Evolutionary conservation across 2,329 filamentous ascomycete genomes (phyloP).

Genomic region (Xylaria sp.): DNA sequence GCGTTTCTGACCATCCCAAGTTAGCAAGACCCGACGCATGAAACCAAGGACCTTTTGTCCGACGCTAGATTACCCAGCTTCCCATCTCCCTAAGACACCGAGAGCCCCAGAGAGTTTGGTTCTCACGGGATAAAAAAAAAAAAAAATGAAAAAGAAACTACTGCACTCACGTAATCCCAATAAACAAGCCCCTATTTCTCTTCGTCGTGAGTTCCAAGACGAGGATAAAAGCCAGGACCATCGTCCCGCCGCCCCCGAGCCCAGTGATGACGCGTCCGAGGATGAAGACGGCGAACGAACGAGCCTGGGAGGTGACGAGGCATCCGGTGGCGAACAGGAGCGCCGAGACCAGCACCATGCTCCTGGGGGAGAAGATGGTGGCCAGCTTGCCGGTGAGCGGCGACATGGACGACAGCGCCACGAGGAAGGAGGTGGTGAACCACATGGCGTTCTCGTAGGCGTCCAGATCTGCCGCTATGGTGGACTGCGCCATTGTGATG

Average conservation of each 20-base stretch:
- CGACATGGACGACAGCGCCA: slow-evolving; percentile 68
- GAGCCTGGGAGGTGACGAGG: slow-evolving; percentile 70
- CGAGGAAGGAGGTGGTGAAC: slow-evolving; percentile 82
- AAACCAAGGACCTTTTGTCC: not conserved
- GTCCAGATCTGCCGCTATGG: slow-evolving; percentile 78
- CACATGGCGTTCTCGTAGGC: slow-evolving; percentile 79
- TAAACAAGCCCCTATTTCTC: slow-evolving; percentile 74
- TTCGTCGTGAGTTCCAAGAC: slow-evolving; percentile 78
- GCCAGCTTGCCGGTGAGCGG: slow-evolving; percentile 78
- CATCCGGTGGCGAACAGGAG: slow-evolving; percentile 69
- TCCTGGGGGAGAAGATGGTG: slow-evolving; percentile 76
- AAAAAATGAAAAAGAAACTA: not conserved
- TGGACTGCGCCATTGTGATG: slow-evolving; percentile 82
- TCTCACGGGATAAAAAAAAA: not conserved
- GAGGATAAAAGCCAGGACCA: slow-evolving; percentile 78
- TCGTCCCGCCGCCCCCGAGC: slow-evolving; percentile 74
- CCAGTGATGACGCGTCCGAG: slow-evolving; percentile 75
- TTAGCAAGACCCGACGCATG: not conserved
- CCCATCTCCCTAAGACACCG: not conserved
- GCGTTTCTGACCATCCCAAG: slow-evolving; percentile 62
- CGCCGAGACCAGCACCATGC: slow-evolving; percentile 71
- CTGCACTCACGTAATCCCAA: slow-evolving; percentile 67
- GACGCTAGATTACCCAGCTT: not conserved
- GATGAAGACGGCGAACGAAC: slow-evolving; percentile 70
- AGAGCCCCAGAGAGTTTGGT: not conserved